Conservation (phyloP, 495 filamentous ascomycete species). For the Xylaria telfairii region DNA sequence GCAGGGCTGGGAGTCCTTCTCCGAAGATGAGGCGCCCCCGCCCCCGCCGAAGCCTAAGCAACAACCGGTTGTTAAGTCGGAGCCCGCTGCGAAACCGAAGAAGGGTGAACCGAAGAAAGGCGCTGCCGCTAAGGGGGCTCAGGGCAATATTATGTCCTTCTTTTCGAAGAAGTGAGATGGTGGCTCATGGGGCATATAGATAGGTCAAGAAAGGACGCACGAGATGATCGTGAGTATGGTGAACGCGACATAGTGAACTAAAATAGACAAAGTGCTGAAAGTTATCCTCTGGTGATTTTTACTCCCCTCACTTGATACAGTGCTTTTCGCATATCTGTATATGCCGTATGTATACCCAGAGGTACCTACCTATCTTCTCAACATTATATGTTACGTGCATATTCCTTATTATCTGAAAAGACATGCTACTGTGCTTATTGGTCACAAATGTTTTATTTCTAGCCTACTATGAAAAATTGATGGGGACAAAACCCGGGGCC, state of each 20-base stretch:
- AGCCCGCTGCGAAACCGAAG: conserved; percentile 54
- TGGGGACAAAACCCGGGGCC: background rate
- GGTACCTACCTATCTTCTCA: background rate
- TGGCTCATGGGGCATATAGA: background rate
- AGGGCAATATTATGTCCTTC: conserved; percentile 94
- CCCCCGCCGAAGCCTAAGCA: conserved; percentile 58
- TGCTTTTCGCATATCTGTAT: background rate
- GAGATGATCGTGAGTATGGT: background rate
- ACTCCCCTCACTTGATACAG: background rate
- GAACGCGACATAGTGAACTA: background rate
- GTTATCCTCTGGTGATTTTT: background rate
- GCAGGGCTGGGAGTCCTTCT: conserved; percentile 91
- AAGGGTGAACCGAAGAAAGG: conserved; percentile 72
- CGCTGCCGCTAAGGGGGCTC: conserved; percentile 55
- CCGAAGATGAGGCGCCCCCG: conserved; percentile 76
- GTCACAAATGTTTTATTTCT: too few species aligned
- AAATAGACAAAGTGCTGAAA: background rate
- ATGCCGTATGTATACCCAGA: background rate
- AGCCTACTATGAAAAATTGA: background rate
- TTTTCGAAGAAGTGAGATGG: conserved; percentile 76
- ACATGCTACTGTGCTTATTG: background rate
- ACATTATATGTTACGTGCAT: background rate
- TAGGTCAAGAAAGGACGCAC: background rate
- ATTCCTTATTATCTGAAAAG: background rate
- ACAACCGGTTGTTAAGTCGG: conserved; percentile 35